phyloP scores from a whole-genome alignment of 1,284 basidiomycete species.

The Testicularia cyperi region DNA sequence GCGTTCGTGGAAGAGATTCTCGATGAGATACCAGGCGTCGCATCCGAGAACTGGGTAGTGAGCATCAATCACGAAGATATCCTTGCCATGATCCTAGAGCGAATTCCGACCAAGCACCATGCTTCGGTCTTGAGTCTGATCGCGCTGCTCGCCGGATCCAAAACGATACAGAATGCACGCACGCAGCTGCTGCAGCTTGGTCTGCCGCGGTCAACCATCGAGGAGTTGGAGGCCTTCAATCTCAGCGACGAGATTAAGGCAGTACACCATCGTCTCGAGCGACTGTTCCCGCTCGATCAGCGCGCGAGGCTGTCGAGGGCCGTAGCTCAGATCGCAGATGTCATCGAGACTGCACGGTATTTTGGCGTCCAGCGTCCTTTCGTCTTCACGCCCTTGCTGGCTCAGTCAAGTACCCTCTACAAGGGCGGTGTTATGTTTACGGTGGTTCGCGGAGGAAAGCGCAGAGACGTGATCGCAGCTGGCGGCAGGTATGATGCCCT shows the following conservation, averaged over 20 bases:
- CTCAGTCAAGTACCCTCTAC: slow-evolving; percentile 68
- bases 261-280: slow-evolving; percentile 35
- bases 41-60: slow-evolving; percentile 50
- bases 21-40: slow-evolving; percentile 52
- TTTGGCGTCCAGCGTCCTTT: slow-evolving; percentile 70
- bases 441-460: slow-evolving; percentile 69
- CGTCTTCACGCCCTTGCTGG: slow-evolving; percentile 70
- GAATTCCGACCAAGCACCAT: slow-evolving; percentile 52
- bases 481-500: slow-evolving; percentile 80
- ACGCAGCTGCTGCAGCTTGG: slow-evolving; percentile 46
- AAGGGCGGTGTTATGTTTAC: slow-evolving; percentile 75
- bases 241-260: slow-evolving; percentile 43
- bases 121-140: slow-evolving; percentile 34
- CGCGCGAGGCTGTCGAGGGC: slow-evolving; percentile 55
- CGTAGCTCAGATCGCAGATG: slow-evolving; percentile 67
- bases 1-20: slow-evolving; percentile 55
- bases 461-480: slow-evolving; percentile 71
- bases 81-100: slow-evolving; percentile 46
- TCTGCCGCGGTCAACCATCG: slow-evolving; percentile 46
- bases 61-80: slow-evolving; percentile 55
- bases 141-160: slow-evolving; percentile 29
- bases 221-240: slow-evolving; percentile 55
- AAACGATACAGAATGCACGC: slow-evolving; percentile 36
- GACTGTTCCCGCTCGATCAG: slow-evolving; percentile 43
- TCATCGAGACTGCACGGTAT: slow-evolving; percentile 68